These are phyloP conservation scores for Ophiostoma himal-ulmi DNA, from an alignment of 2,329 filamentous ascomycete species.

Conservation along the genomic window DNA sequence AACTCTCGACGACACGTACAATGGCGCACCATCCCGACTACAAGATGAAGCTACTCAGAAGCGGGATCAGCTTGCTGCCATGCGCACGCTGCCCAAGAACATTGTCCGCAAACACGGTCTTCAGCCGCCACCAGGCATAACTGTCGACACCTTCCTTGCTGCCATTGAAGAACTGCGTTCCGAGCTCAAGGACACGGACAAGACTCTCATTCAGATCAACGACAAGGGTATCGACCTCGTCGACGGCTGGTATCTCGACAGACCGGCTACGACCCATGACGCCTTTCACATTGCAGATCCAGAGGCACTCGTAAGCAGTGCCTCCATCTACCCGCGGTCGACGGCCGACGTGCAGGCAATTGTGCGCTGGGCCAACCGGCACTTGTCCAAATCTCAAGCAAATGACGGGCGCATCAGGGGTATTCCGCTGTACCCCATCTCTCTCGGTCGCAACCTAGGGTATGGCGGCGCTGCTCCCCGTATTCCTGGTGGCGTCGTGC, in stretches of 20 bases:
- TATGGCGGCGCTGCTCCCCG: constrained; percentile 50
- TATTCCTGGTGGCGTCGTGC: constrained; percentile 44
- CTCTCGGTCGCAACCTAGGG: constrained; percentile 42
- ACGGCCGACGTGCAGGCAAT: constrained; percentile 44
- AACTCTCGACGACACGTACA: constrained; percentile 28
- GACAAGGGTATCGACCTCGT: constrained; percentile 31
- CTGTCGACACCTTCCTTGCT: constrained; percentile 27
- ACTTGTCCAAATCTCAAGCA: background rate
- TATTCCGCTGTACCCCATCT: constrained; percentile 46
- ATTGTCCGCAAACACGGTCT: constrained; percentile 26
- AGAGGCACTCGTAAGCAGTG: constrained; percentile 40
- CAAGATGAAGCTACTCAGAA: constrained; percentile 27
- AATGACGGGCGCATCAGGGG: constrained; percentile 18
- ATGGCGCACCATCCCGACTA: constrained; percentile 29
- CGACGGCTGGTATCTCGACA: constrained; percentile 35
- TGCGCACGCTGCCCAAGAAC: constrained; percentile 28
- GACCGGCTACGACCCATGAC: constrained; percentile 37
- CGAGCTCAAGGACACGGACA: constrained; percentile 28
- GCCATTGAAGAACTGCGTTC: constrained; percentile 33
- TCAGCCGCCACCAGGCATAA: constrained; percentile 30
- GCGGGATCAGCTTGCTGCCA: constrained; percentile 26
- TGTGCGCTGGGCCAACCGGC: constrained; percentile 36
- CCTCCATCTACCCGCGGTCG: constrained; percentile 40
- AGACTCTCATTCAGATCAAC: constrained; percentile 32
- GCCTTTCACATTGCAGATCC: constrained; percentile 39